Conservation (phyloP, 352 stramenopile genomes). For the Thraustotheca clavata region DNA sequence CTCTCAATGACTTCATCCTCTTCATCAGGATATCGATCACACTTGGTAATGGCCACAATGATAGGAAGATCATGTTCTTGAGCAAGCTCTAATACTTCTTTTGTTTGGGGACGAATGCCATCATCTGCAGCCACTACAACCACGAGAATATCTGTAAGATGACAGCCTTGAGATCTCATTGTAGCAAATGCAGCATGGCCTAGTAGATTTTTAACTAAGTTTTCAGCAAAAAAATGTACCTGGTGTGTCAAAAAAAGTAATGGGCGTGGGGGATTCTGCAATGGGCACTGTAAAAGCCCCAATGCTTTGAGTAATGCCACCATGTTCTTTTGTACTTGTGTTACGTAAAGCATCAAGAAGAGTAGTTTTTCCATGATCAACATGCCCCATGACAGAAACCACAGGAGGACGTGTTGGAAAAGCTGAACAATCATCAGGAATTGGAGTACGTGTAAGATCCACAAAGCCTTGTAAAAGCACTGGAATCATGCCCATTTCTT, state of each 20-base stretch:
- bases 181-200: constrained; percentile 96
- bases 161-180: constrained; percentile 95
- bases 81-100: constrained; percentile 92
- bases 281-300: constrained; percentile 95
- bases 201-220: background rate
- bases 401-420: constrained; percentile 83
- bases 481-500: constrained; percentile 79
- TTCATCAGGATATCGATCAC: constrained; percentile 85
- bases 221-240: constrained; percentile 30
- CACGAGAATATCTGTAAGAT: constrained; percentile 97
- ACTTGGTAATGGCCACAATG: constrained; percentile 97
- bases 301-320: constrained; percentile 99
- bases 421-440: constrained; percentile 50
- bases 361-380: constrained; percentile 99
- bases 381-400: constrained; percentile 99
- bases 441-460: constrained; percentile 56
- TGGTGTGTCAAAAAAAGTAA: constrained; percentile 99
- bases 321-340: constrained; percentile 93
- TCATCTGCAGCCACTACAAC: constrained; percentile 98
- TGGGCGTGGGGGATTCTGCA: constrained; percentile 56
- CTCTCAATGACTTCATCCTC: constrained; percentile 45
- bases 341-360: constrained; percentile 93
- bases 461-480: constrained; percentile 76
- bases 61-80: constrained; percentile 93
- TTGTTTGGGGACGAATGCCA: constrained; percentile 96